phyloP scores from a whole-genome alignment of 768 basidiomycete species.

The Termitomyces heimii region DNA sequence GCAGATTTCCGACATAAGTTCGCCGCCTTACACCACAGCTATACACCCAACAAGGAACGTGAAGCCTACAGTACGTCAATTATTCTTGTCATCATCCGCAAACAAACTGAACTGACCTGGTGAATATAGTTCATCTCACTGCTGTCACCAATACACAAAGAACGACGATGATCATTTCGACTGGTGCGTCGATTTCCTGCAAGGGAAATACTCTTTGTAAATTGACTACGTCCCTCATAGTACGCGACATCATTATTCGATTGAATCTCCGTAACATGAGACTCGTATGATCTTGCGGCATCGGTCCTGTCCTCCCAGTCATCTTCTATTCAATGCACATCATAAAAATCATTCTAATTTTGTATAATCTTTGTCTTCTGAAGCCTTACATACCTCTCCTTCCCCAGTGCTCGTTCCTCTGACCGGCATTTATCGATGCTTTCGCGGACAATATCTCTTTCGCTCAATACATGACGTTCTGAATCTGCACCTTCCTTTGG shows the following conservation, averaged over 20 bases:
- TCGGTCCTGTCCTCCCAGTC: slow-evolving; percentile 1
- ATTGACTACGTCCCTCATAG: slow-evolving; percentile 24
- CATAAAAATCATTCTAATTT: background rate
- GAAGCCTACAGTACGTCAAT: slow-evolving; percentile 60
- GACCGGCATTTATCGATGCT: background rate
- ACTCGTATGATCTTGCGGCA: slow-evolving; percentile 30
- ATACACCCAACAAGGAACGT: slow-evolving; percentile 64
- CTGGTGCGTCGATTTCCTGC: slow-evolving; percentile 39
- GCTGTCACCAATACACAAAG: slow-evolving; percentile 76
- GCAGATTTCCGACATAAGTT: slow-evolving; percentile 75
- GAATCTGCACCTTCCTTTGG: background rate
- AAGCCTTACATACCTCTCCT: background rate
- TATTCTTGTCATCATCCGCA: background rate
- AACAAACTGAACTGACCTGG: background rate
- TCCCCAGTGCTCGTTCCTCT: background rate
- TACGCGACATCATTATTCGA: slow-evolving; percentile 67
- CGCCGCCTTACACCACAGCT: slow-evolving; percentile 58
- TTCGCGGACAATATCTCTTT: background rate
- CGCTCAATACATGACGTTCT: background rate
- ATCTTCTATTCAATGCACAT: background rate
- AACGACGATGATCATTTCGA: slow-evolving; percentile 68
- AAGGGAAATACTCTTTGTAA: background rate
- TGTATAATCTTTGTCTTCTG: background rate
- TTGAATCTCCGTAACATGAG: slow-evolving; percentile 56
- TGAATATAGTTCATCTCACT: slow-evolving; percentile 61